A percentile compares a stretch with the other conserved stretches of the same genome.
These are phyloP conservation scores for Eimeria sp. DNA, from an alignment of 169 alveolate genomes.

Conservation along the genomic window DNA sequence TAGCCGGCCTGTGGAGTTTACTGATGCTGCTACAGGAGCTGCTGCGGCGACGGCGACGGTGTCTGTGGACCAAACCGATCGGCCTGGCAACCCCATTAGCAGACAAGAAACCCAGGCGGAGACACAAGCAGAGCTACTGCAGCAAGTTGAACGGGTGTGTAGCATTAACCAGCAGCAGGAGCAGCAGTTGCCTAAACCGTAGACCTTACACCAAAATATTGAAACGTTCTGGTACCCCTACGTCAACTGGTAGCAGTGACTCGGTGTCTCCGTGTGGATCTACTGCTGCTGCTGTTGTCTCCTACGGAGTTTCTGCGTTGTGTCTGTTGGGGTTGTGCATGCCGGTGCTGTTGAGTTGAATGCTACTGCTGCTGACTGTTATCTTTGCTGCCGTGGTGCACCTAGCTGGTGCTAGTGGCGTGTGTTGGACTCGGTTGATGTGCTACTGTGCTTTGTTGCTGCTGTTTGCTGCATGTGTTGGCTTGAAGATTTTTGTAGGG, in stretches of 20 bases:
- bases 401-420: not conserved
- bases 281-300: not conserved
- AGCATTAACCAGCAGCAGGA: constrained; percentile 26
- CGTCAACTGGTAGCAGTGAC: not conserved
- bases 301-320: not conserved
- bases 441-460: too few species aligned
- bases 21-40: constrained; percentile 23
- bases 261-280: not conserved
- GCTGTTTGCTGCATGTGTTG: not conserved
- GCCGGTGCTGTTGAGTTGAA: not conserved
- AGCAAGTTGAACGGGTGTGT: constrained; percentile 53
- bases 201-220: too few species aligned
- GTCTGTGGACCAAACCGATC: not conserved
- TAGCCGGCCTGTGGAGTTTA: not conserved
- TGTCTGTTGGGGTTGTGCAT: not conserved
- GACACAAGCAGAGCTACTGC: constrained; percentile 53
- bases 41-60: constrained; percentile 44
- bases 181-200: constrained; percentile 12
- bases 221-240: not conserved
- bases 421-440: too few species aligned
- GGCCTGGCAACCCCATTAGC: not conserved
- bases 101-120: constrained; percentile 38
- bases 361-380: not conserved
- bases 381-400: not conserved
- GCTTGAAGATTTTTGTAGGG: constrained; percentile 54